Evolutionary conservation across 768 basidiomycete species (phyloP).

Genomic region (Amanita brunnescens): DNA sequence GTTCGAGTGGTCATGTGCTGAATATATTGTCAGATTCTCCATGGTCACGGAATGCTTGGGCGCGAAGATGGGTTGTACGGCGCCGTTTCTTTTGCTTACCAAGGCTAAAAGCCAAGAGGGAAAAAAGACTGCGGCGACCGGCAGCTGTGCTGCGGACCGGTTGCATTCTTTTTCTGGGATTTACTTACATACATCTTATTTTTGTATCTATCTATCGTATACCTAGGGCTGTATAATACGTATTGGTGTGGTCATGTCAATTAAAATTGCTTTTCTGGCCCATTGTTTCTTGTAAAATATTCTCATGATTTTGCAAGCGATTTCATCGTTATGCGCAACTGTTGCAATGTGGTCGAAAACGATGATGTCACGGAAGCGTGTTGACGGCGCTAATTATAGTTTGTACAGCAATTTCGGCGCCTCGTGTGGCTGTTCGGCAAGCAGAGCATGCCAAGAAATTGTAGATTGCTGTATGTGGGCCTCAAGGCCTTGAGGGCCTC

Average conservation of each 20-base stretch:
- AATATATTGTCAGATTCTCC: constrained; percentile 50
- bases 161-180: neutral
- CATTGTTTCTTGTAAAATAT: too few species aligned
- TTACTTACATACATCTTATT: too few species aligned
- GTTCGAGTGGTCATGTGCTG: neutral
- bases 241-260: too few species aligned
- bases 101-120: constrained; percentile 43
- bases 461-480: neutral
- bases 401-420: neutral
- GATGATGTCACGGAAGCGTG: too few species aligned
- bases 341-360: too few species aligned
- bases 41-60: constrained; percentile 85
- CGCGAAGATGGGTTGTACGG: constrained; percentile 92
- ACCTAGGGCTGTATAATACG: too few species aligned
- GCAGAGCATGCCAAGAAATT: neutral
- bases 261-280: too few species aligned
- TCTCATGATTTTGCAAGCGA: too few species aligned
- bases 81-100: constrained; percentile 91
- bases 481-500: neutral
- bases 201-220: too few species aligned
- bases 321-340: too few species aligned
- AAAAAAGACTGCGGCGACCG: neutral
- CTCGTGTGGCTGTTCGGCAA: neutral
- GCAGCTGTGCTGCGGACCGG: constrained; percentile 1
- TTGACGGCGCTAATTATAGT: neutral